Conservation (phyloP, 2,329 filamentous ascomycete genomes). For the Xylariales sp. region DNA sequence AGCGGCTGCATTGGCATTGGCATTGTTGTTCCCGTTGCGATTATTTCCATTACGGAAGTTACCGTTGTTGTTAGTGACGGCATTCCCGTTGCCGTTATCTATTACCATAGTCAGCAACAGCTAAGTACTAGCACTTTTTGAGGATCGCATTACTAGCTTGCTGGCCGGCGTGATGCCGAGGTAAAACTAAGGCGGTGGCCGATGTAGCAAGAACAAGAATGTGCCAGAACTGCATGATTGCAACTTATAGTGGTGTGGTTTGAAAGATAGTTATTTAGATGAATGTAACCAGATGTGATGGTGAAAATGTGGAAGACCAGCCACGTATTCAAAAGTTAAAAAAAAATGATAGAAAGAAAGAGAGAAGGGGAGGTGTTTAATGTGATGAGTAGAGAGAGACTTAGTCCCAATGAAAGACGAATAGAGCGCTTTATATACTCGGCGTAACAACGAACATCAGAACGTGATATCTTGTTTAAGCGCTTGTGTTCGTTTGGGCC, state of each 20-base stretch:
- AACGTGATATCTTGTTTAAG: constrained; percentile 1
- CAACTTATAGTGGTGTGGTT: constrained; percentile 25
- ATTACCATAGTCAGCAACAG: constrained; percentile 13
- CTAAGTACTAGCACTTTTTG: neutral
- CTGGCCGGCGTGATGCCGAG: constrained; percentile 44
- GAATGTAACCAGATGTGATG: constrained; percentile 32
- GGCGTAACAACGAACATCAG: constrained; percentile 2
- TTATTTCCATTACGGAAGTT: constrained; percentile 17
- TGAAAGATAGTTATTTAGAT: constrained; percentile 20
- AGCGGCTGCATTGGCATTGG: constrained; percentile 30
- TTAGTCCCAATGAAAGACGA: constrained; percentile 16
- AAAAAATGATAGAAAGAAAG: constrained; percentile 33
- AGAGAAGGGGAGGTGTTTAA: constrained; percentile 32
- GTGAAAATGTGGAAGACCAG: constrained; percentile 42
- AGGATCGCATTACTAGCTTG: constrained; percentile 33
- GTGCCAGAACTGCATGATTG: constrained; percentile 45
- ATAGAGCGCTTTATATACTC: constrained; percentile 40
- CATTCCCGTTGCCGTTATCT: constrained; percentile 30
- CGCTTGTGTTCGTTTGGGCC: constrained; percentile 19
- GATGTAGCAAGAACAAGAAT: constrained; percentile 45
- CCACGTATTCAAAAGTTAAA: constrained; percentile 42
- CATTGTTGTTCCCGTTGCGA: constrained; percentile 13
- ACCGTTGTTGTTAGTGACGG: constrained; percentile 21
- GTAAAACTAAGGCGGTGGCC: constrained; percentile 43
- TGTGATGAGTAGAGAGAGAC: constrained; percentile 38